phyloP scores from a whole-genome alignment of 129 eudicot genomes.

The Artemisia argyi region DNA sequence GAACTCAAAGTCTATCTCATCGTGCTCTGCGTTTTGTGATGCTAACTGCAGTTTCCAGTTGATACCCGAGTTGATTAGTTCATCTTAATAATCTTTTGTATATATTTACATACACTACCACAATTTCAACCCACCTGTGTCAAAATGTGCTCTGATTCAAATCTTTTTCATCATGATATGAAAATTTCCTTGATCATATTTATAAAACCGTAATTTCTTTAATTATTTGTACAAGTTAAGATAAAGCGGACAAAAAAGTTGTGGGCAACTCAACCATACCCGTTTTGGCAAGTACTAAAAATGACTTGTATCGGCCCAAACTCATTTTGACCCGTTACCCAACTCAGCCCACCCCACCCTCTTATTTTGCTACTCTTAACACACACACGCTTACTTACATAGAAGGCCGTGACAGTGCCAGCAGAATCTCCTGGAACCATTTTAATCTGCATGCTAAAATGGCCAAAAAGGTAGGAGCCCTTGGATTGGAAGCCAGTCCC shows the following conservation, averaged over 20 bases:
- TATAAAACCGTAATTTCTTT: no score
- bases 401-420: constrained; percentile 94
- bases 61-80: background rate
- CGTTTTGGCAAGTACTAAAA: no score
- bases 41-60: constrained; percentile 49
- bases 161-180: no score
- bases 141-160: no score
- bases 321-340: no score
- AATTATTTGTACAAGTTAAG: no score
- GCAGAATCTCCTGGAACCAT: constrained; percentile 88
- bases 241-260: no score
- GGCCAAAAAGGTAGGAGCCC: constrained; percentile 84
- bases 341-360: no score
- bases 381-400: constrained; percentile 37
- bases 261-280: no score
- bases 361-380: background rate
- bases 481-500: constrained; percentile 86
- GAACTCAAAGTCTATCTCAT: constrained; percentile 92
- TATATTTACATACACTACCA: background rate
- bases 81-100: background rate
- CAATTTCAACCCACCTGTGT: no score
- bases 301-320: no score
- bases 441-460: constrained; percentile 77
- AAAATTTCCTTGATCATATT: no score
- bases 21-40: constrained; percentile 72